These are phyloP conservation scores for Saraca asoca DNA, from an alignment of 331 rosid genomes.

Conservation along the genomic window DNA sequence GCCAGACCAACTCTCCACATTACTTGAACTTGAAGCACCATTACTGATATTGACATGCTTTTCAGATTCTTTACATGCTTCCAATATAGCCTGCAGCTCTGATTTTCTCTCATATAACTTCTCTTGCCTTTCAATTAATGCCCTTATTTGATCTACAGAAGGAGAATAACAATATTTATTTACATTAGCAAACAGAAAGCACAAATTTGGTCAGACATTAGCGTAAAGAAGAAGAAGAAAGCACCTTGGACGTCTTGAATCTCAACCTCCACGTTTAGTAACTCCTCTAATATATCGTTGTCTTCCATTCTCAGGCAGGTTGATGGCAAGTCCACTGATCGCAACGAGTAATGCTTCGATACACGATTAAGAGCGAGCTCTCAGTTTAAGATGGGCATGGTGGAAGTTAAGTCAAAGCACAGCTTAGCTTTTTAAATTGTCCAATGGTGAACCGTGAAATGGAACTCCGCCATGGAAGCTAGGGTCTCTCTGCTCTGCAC, in stretches of 20 bases:
- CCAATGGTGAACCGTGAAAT: neutral
- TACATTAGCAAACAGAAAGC: neutral
- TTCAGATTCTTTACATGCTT: constrained; percentile 58
- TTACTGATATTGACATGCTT: constrained; percentile 33
- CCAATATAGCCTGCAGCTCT: constrained; percentile 67
- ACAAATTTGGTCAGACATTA: neutral
- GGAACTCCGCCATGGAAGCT: too few relatives aligned
- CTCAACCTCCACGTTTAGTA: constrained; percentile 66
- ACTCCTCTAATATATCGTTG: constrained; percentile 61
- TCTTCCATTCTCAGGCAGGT: constrained; percentile 52
- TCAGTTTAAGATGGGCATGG: neutral
- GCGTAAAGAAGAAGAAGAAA: neutral
- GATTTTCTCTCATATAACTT: constrained; percentile 68
- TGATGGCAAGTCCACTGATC: neutral
- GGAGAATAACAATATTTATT: neutral
- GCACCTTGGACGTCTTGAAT: constrained; percentile 82
- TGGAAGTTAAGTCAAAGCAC: neutral
- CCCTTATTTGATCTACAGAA: constrained; percentile 61
- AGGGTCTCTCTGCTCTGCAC: too few relatives aligned
- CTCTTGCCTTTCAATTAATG: constrained; percentile 76
- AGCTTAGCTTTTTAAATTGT: neutral
- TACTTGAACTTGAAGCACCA: constrained; percentile 38
- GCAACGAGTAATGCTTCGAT: neutral
- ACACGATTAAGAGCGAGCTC: neutral
- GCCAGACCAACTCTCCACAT: constrained; percentile 73